These are phyloP conservation scores for Microbotryomycetes sp. DNA, from an alignment of 1,284 basidiomycete species.

Conservation along the genomic window DNA sequence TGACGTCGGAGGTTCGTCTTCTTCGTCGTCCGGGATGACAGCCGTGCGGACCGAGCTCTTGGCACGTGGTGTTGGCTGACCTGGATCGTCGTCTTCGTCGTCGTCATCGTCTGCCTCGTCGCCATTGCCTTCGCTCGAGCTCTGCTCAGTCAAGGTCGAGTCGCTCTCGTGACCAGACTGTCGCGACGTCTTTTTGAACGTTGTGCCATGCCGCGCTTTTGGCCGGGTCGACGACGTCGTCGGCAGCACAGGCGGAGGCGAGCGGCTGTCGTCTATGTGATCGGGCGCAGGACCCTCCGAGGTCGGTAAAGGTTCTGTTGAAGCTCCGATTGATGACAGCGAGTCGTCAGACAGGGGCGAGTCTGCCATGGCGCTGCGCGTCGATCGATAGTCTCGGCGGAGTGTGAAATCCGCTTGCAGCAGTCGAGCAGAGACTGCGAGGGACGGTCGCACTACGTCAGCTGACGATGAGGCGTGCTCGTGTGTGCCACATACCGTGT, in stretches of 20 bases:
- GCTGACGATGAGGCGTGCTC: too few relatives aligned
- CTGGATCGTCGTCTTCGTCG: background rate
- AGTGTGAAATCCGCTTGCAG: too few relatives aligned
- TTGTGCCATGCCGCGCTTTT: background rate
- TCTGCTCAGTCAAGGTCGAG: slow-evolving; percentile 26
- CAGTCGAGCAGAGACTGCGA: too few relatives aligned
- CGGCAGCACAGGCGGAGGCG: background rate
- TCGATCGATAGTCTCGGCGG: too few relatives aligned
- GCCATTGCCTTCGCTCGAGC: background rate
- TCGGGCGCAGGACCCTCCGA: slow-evolving; percentile 5
- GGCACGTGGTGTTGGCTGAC: background rate
- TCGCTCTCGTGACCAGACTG: slow-evolving; percentile 19
- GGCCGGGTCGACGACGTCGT: background rate
- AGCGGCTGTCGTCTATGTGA: background rate
- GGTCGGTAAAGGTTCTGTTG: slow-evolving; percentile 26
- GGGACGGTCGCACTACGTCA: too few relatives aligned
- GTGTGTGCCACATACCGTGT: too few relatives aligned
- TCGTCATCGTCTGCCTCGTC: slow-evolving; percentile 4
- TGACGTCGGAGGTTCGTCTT: background rate
- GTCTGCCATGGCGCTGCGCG: slow-evolving; percentile 4
- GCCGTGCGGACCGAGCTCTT: background rate
- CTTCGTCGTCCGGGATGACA: background rate
- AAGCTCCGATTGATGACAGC: slow-evolving; percentile 26
- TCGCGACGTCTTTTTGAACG: background rate
- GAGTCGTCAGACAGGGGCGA: slow-evolving; percentile 26